These are phyloP conservation scores for Saturnispora bothae DNA, from an alignment of 805 yeast species.

Conservation along the genomic window DNA sequence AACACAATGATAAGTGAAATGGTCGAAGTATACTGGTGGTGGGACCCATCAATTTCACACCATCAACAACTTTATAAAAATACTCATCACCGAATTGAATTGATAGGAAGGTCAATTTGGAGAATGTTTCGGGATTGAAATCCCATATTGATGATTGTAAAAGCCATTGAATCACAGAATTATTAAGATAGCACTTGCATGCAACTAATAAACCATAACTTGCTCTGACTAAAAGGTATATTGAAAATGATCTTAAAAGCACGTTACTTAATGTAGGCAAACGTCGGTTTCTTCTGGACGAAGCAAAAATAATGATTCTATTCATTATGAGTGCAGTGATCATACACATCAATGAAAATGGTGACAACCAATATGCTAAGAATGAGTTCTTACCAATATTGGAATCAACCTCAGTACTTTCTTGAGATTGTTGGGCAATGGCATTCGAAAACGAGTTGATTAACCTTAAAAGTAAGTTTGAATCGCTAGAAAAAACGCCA, in stretches of 20 bases:
- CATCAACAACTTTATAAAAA: slow-evolving; percentile 11
- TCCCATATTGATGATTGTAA: slow-evolving; percentile 15
- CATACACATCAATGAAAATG: slow-evolving; percentile 44
- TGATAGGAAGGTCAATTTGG: slow-evolving; percentile 20
- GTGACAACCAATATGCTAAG: slow-evolving; percentile 38
- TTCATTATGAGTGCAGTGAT: slow-evolving; percentile 47
- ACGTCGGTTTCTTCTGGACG: slow-evolving; percentile 33
- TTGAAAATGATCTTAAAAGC: slow-evolving; percentile 30
- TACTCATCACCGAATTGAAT: slow-evolving; percentile 16
- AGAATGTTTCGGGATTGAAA: slow-evolving; percentile 17
- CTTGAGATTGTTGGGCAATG: slow-evolving; percentile 26
- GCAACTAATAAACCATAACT: slow-evolving; percentile 27
- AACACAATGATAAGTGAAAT: slow-evolving; percentile 45
- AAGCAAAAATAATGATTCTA: slow-evolving; percentile 48
- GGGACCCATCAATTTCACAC: slow-evolving; percentile 27
- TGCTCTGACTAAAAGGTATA: slow-evolving; percentile 26
- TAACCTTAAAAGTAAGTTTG: slow-evolving; percentile 18
- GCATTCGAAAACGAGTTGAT: slow-evolving; percentile 25
- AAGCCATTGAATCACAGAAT: slow-evolving; percentile 5
- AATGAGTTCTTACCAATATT: slow-evolving; percentile 28
- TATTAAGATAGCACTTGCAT: slow-evolving; percentile 10
- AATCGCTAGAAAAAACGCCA: slow-evolving; percentile 11
- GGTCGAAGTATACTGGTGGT: slow-evolving; percentile 47
- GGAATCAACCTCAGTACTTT: slow-evolving; percentile 18
- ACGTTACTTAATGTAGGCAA: slow-evolving; percentile 25